Evolutionary conservation across 352 stramenopile species (phyloP).

Genomic region (Globisporangium polare): DNA sequence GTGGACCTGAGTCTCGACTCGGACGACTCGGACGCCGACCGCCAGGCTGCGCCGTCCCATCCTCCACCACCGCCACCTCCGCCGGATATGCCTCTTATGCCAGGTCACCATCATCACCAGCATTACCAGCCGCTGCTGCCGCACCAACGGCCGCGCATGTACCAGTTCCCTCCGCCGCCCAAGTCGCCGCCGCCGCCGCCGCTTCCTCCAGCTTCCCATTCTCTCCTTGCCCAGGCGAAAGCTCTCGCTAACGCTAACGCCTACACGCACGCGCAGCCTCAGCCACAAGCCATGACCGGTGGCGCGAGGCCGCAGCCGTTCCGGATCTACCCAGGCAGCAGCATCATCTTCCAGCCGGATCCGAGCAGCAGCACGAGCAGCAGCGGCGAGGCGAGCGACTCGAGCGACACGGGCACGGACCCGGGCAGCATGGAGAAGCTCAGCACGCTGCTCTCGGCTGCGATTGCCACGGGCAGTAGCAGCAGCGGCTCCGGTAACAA

Average conservation of each 20-base stretch:
- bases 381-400: constrained; percentile 30
- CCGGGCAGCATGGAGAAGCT: constrained; percentile 6
- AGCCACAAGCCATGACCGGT: background rate
- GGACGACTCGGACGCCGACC: constrained; percentile 11
- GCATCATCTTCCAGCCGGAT: constrained; percentile 14
- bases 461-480: background rate
- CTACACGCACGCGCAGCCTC: background rate
- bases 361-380: constrained; percentile 17
- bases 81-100: background rate
- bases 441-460: constrained; percentile 9
- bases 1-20: constrained; percentile 17
- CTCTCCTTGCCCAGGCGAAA: background rate
- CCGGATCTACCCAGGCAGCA: constrained; percentile 14
- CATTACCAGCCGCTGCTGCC: background rate
- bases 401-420: constrained; percentile 29
- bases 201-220: background rate
- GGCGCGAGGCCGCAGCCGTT: constrained; percentile 5
- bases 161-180: constrained; percentile 10
- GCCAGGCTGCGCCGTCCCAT: background rate
- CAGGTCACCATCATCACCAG: background rate
- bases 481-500: constrained; percentile 15
- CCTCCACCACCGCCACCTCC: background rate
- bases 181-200: background rate
- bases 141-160: constrained; percentile 1
- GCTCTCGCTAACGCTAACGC: background rate